A percentile compares a stretch with the other conserved stretches of the same genome.
These are phyloP conservation scores for Aspergillus hancockii DNA, from an alignment of 495 filamentous ascomycete genomes.

Conservation along the genomic window DNA sequence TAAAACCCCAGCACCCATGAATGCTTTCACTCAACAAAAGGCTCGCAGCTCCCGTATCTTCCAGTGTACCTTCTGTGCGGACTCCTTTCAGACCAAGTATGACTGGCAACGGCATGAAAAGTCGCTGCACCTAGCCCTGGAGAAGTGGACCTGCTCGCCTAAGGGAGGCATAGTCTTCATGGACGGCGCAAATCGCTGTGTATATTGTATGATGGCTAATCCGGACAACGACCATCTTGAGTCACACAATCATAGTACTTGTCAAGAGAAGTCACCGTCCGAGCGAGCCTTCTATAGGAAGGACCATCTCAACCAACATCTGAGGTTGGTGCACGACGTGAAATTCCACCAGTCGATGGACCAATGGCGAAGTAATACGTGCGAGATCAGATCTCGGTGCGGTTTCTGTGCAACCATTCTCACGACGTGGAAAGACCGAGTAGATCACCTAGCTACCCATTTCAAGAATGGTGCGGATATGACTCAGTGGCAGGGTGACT, in stretches of 20 bases:
- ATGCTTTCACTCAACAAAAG: conserved; percentile 43
- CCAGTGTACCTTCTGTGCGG: conserved; percentile 92
- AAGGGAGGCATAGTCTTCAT: conserved; percentile 44
- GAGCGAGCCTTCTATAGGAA: conserved; percentile 86
- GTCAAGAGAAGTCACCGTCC: conserved; percentile 69
- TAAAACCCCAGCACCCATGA: conserved; percentile 49
- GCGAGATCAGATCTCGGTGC: conserved; percentile 69
- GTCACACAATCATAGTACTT: conserved; percentile 71
- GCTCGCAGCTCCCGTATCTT: conserved; percentile 53
- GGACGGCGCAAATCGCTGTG: conserved; percentile 55
- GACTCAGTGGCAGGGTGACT: conserved; percentile 77
- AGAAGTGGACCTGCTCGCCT: conserved; percentile 85
- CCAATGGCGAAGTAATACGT: conserved; percentile 72
- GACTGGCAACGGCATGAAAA: conserved; percentile 94
- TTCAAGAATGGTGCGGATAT: conserved; percentile 73
- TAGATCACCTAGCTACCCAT: conserved; percentile 72
- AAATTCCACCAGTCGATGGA: conserved; percentile 74
- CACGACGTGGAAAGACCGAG: conserved; percentile 70
- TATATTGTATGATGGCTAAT: conserved; percentile 70
- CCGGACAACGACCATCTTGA: conserved; percentile 72
- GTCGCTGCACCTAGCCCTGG: conserved; percentile 76
- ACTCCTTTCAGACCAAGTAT: conserved; percentile 84
- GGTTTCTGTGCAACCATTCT: conserved; percentile 69
- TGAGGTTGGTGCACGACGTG: conserved; percentile 75
- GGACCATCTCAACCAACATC: conserved; percentile 84